Evolutionary conservation across 2,329 filamentous ascomycete species (phyloP), one percentile per base, ranked within the genome.

Genomic region (Sporothrix globosa): DNA sequence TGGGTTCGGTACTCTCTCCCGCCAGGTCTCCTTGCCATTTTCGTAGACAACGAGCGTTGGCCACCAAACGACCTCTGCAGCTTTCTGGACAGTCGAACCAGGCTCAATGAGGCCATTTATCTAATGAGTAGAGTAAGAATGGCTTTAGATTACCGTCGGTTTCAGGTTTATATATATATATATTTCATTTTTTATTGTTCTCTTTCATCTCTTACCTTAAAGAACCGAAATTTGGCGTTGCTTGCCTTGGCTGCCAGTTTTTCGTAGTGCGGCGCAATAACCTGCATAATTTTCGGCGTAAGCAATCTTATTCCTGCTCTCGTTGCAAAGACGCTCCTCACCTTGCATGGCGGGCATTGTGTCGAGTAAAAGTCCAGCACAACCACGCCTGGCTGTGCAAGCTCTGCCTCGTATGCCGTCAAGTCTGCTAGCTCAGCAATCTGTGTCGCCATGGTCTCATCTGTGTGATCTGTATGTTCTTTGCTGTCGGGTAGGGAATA

Each of bases 391-490:
- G 58, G 58, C 58, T 46, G 46, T n/a, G n/a, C n/a, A 17, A 63
- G 39, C 39, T 63, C 58, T 4, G 39, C 39, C 58, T 80, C 78
- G 1, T 84, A 77, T 21, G 21, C 52, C 52, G 52, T 21, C 24
- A 54, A 13, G 52, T 54, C 21, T 34, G 27, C 30, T 34, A 58
- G 52, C 21, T 54, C 52, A 9, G 21, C 52, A 27, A 54, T 54
- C 21, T 27, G 21, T 13, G 21, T 54, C 10, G 52, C 3, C 52
- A 54, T 54, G 21, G 19, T 54, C 5, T 27, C 13, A 1, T 46
- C 44, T 46, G 44, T 46, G 44, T 46, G 44, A 3, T 30, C 27
- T 30, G 27, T 30, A 30, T 30, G 27, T 30, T 46, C 13, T 13
- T 17, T 46, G 13, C 44, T 46, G 13, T 46, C 44, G 44, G 44